phyloP scores from a whole-genome alignment of 768 basidiomycete genomes.

The Tylopilus intermedius region DNA sequence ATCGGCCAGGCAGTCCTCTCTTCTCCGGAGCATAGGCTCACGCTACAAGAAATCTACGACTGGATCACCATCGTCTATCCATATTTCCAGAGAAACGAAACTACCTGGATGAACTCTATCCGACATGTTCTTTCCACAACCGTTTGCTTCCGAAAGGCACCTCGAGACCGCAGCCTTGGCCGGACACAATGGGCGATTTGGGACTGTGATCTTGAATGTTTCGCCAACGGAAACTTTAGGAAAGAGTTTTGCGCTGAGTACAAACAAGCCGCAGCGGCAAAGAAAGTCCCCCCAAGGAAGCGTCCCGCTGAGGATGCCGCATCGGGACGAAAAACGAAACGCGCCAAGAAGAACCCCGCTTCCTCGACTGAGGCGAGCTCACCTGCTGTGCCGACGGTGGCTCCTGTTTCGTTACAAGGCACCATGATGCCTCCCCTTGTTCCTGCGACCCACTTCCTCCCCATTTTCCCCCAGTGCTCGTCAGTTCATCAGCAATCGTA shows the following conservation, averaged over 20 bases:
- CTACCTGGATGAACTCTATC: constrained; percentile 98
- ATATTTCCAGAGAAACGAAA: constrained; percentile 86
- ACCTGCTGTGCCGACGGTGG: constrained; percentile 18
- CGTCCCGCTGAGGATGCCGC: constrained; percentile 34
- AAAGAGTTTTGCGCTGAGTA: constrained; percentile 48
- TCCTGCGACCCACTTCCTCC: constrained; percentile 23
- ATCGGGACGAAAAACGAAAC: constrained; percentile 44
- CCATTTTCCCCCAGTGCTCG: constrained; percentile 50
- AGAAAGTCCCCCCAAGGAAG: constrained; percentile 34
- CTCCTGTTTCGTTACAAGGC: constrained; percentile 13
- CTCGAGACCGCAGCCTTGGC: constrained; percentile 70
- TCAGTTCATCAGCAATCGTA: constrained; percentile 71
- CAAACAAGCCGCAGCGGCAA: constrained; percentile 27
- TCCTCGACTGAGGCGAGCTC: constrained; percentile 24
- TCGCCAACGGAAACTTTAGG: constrained; percentile 76
- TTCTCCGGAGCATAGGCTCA: constrained; percentile 76
- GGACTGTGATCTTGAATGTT: constrained; percentile 78
- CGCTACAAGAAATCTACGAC: constrained; percentile 93
- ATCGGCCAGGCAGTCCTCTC: constrained; percentile 93
- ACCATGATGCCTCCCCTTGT: constrained; percentile 21
- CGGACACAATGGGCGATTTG: constrained; percentile 86
- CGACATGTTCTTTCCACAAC: constrained; percentile 95
- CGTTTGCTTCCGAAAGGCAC: constrained; percentile 82
- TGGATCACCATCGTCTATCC: constrained; percentile 95
- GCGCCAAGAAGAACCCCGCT: constrained; percentile 35